Evolutionary conservation across 345 rosid genomes (phyloP), one percentile per base, ranked within the genome.

Genomic region (Citrus hindsii): DNA sequence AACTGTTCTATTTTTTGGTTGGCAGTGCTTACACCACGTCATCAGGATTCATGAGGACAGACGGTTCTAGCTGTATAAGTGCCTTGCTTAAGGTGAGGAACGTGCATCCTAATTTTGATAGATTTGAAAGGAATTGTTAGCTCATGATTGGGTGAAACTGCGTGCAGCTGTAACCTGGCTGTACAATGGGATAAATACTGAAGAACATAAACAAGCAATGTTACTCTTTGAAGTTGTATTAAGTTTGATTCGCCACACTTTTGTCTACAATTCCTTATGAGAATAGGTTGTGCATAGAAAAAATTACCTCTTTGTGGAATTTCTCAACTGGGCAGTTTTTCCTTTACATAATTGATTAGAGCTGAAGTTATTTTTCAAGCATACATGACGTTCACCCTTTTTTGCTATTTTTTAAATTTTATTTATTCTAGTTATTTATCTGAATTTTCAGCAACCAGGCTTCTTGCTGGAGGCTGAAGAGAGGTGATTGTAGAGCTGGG

Each of bases 21-120:
- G 76, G 84, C 93, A 92, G 97, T 90, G 88, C 91, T 92, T 79
- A 87, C 97, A 42, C 87, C 91, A 24, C 87, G 79, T 74, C 88
- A 87, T 74, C 89, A 89, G 88, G 84, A 80, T 79, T 74, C 58
- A 65, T 83, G 64, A 78, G 77, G 85, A 74, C 79, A 76, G 55
- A 74, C 58, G 79, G 84, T 83, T 79, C 77, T 84, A 51, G 84
- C 79, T 69, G 74, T 74, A 27, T 33, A 75, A 72, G 62, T 60
- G 64, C 51, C 46, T 37, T 73, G 51, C 81, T 84, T 35, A 51
- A 89, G 90, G 92, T 85, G 84, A 87, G 90, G 55, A 84, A 79
- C 67, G 61, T 30, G 37, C 75, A 24, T 78, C 4, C 46, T 77
- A 27, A 37, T 27, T 63, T 77, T 77, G 77, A 70, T 58, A 77